Conservation (phyloP, 768 basidiomycete species). For the Rhodotorula kratochvilovae region DNA sequence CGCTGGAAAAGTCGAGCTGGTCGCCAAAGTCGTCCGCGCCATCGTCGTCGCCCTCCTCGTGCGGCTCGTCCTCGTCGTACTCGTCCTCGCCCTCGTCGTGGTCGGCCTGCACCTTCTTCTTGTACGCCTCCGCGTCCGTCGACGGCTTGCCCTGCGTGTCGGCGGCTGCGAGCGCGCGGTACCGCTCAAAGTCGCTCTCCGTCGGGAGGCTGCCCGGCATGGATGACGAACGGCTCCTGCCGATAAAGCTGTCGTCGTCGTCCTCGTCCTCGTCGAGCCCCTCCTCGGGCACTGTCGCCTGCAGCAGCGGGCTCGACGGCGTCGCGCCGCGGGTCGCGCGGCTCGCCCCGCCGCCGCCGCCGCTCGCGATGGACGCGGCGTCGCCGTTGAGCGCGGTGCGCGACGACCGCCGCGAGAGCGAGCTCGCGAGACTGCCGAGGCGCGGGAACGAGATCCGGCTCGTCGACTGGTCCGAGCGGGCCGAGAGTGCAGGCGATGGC, state of each 20-base stretch:
- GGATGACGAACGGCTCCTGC: slow-evolving; percentile 15
- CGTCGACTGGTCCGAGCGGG: slow-evolving; percentile 70
- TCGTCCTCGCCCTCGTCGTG: slow-evolving; percentile 42
- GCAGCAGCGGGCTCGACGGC: slow-evolving; percentile 26
- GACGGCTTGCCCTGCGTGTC: neutral
- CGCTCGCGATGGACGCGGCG: neutral
- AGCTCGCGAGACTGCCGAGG: slow-evolving; percentile 47
- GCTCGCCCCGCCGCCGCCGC: neutral
- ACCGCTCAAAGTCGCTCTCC: slow-evolving; percentile 50
- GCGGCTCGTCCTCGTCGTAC: slow-evolving; percentile 48
- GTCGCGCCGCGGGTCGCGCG: slow-evolving; percentile 20
- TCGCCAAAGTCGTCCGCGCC: slow-evolving; percentile 60
- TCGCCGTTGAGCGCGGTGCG: slow-evolving; percentile 27
- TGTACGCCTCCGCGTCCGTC: slow-evolving; percentile 36
- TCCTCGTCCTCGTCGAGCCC: slow-evolving; percentile 13
- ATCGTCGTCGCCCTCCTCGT: slow-evolving; percentile 52
- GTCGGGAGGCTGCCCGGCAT: slow-evolving; percentile 71
- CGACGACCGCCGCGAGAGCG: slow-evolving; percentile 29
- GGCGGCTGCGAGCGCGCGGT: slow-evolving; percentile 3
- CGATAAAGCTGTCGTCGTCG: slow-evolving; percentile 6
- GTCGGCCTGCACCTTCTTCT: slow-evolving; percentile 27
- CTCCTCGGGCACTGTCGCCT: slow-evolving; percentile 31
- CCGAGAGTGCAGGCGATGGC: slow-evolving; percentile 88
- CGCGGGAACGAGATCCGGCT: slow-evolving; percentile 45
- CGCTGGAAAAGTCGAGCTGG: slow-evolving; percentile 61